Percentiles rank a stretch among this genome's conserved stretches.
Conservation (phyloP, 192 early-diverging fungal genomes). For the Coemansia sp. region DNA sequence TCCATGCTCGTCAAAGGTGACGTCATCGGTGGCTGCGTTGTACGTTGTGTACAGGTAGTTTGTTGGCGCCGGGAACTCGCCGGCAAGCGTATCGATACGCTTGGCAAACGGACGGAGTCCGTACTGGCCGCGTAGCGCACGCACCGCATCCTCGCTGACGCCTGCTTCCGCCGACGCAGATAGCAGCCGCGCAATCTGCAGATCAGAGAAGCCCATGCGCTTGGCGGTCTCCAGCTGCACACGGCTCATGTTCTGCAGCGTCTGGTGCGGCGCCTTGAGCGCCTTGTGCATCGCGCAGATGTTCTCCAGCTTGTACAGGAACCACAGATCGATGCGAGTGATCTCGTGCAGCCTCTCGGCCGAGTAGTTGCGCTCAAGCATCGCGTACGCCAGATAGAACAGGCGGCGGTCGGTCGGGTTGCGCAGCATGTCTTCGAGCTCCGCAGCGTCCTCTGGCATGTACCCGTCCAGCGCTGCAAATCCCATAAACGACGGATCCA, state of each 20-base stretch:
- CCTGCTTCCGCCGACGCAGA: slow-evolving; percentile 14
- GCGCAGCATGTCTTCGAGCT: slow-evolving; percentile 64
- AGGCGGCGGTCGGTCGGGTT: slow-evolving; percentile 80
- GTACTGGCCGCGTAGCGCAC: slow-evolving; percentile 64
- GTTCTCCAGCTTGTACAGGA: slow-evolving; percentile 84
- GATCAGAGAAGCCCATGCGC: slow-evolving; percentile 86
- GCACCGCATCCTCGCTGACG: slow-evolving; percentile 65
- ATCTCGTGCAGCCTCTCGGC: slow-evolving; percentile 77
- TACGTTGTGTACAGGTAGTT: slow-evolving; percentile 99
- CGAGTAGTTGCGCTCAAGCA: slow-evolving; percentile 73
- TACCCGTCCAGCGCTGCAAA: slow-evolving; percentile 61
- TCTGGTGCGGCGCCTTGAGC: slow-evolving; percentile 51
- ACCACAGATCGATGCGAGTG: slow-evolving; percentile 90
- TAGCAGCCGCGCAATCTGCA: slow-evolving; percentile 70
- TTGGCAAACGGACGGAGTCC: slow-evolving; percentile 89
- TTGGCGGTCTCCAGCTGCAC: slow-evolving; percentile 74
- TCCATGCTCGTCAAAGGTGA: slow-evolving; percentile 82
- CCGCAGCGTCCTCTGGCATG: slow-evolving; percentile 34
- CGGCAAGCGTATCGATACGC: slow-evolving; percentile 93
- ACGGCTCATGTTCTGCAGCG: slow-evolving; percentile 55
- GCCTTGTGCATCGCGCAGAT: slow-evolving; percentile 63
- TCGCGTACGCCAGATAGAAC: slow-evolving; percentile 79
- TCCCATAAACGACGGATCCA: slow-evolving; percentile 89
- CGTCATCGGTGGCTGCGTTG: slow-evolving; percentile 84
- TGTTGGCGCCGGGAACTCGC: slow-evolving; percentile 93